Evolutionary conservation across 495 filamentous ascomycete species (phyloP).

Genomic region (Penicillium fimorum): DNA sequence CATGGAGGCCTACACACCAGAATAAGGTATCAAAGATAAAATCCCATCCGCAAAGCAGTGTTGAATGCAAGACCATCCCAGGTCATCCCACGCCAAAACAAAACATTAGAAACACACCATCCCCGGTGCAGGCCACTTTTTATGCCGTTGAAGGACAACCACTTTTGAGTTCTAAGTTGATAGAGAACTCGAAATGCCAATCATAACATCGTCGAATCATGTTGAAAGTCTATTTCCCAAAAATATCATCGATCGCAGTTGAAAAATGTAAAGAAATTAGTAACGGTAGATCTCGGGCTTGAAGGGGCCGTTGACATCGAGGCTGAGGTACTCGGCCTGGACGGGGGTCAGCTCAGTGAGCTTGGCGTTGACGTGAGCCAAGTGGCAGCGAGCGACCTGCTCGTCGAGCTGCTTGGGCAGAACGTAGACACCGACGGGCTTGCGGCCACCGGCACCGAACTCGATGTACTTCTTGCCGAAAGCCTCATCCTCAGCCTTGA

Average conservation of each 20-base stretch:
- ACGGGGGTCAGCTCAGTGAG: constrained; percentile 76
- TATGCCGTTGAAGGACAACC: constrained; percentile 67
- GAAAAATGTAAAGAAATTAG: constrained; percentile 37
- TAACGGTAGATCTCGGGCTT: constrained; percentile 78
- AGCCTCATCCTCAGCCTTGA: constrained; percentile 81
- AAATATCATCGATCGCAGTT: constrained; percentile 36
- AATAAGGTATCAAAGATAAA: constrained; percentile 31
- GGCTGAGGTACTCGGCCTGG: constrained; percentile 92
- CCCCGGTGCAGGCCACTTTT: constrained; percentile 49
- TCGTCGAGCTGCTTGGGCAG: constrained; percentile 98
- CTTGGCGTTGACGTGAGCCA: constrained; percentile 93
- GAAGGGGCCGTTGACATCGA: constrained; percentile 82
- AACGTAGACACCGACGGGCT: constrained; percentile 89
- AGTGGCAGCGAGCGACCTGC: constrained; percentile 91
- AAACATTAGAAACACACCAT: constrained; percentile 36
- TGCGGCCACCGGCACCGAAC: constrained; percentile 89
- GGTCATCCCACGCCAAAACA: constrained; percentile 37
- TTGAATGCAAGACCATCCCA: constrained; percentile 51
- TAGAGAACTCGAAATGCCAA: constrained; percentile 46
- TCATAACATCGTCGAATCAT: constrained; percentile 64
- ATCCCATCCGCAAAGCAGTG: constrained; percentile 41
- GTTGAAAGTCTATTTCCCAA: constrained; percentile 57
- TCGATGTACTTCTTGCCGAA: constrained; percentile 94
- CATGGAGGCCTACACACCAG: constrained; percentile 15
- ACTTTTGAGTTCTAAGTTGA: constrained; percentile 53